Evolutionary conservation across 495 filamentous ascomycete species (phyloP), one percentile per base, ranked within the genome.

Genomic region (Penicillium paxilli): DNA sequence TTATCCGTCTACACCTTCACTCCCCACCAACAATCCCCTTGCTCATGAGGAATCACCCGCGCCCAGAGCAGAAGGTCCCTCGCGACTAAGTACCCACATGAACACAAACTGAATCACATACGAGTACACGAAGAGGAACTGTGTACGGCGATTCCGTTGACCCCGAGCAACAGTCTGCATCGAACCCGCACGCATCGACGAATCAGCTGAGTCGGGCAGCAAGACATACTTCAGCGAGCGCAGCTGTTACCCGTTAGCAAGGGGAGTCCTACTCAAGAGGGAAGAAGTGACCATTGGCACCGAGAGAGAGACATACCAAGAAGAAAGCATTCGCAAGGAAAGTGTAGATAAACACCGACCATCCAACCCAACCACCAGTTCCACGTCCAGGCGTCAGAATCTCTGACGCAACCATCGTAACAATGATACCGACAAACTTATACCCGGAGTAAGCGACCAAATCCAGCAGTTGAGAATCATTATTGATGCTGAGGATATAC

Each of bases 351-450:
- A 98, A 99, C 37, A 96, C 83, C 0, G 77, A 70, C 94, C 95
- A 98, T 44, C 89, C 89, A 42, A 92, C 72, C 90, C 89, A 92
- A 25, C 90, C 87, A 24, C 90, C 87, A 6, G 90, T 93, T 46
- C 90, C 90, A 54, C 82, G 80, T 14, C 89, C 89, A 0, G 85
- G 83, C 46, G 85, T 93, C 38, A 92, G 66, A 17, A 90, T 77
- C 71, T 92, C 90, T 5, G 89, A 85, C 2, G 91, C 71, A 24
- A 88, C 75, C 41, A 97, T 80, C 2, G 90, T 96, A 46, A 88
- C 79, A 57, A 97, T 98, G 49, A 95, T 90, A 8, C 94, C 94
- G 35, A 98, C 94, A 62, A 98, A 99, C 74, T 99, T 99, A 71
- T 99, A 99, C 11, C 95, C 95, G 5, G 88, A 92, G 68, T 99